These are phyloP conservation scores for Schizosaccharomyces pombe DNA, from an alignment of 805 yeast species.

Conservation along the genomic window DNA sequence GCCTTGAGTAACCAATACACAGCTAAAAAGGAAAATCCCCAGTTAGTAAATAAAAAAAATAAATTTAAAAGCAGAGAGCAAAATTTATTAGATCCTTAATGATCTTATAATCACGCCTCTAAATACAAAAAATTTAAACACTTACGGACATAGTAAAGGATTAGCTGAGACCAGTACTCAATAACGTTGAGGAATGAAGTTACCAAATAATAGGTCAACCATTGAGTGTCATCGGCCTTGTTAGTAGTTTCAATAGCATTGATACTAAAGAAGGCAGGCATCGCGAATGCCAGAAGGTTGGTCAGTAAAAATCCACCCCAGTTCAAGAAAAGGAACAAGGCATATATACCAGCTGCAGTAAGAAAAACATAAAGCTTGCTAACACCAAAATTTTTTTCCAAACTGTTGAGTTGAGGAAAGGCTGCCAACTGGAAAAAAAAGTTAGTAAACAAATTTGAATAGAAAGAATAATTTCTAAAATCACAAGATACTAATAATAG, in stretches of 20 bases:
- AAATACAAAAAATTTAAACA: neutral
- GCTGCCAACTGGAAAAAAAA: neutral
- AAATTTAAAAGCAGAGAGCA: neutral
- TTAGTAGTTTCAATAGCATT: conserved; percentile 53
- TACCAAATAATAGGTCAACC: conserved; percentile 87
- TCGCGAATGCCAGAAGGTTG: conserved; percentile 70
- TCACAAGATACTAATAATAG: neutral
- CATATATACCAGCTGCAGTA: conserved; percentile 40
- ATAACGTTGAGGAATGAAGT: conserved; percentile 72
- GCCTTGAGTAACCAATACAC: conserved; percentile 91
- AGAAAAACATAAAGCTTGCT: conserved; percentile 45
- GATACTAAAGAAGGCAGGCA: conserved; percentile 78
- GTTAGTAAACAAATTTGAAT: no score
- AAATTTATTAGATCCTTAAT: no score
- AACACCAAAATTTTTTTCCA: neutral
- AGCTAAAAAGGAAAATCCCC: conserved; percentile 18
- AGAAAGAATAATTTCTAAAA: no score
- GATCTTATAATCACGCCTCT: no score
- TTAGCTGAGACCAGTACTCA: conserved; percentile 89
- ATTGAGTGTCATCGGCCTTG: conserved; percentile 46
- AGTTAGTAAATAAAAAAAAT: neutral
- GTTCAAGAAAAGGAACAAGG: conserved; percentile 62
- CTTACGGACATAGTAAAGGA: conserved; percentile 45
- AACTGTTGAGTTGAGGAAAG: neutral
- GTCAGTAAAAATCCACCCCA: conserved; percentile 87